phyloP scores from a whole-genome alignment of 2,329 filamentous ascomycete genomes.

The Sordariomycetes sp. region DNA sequence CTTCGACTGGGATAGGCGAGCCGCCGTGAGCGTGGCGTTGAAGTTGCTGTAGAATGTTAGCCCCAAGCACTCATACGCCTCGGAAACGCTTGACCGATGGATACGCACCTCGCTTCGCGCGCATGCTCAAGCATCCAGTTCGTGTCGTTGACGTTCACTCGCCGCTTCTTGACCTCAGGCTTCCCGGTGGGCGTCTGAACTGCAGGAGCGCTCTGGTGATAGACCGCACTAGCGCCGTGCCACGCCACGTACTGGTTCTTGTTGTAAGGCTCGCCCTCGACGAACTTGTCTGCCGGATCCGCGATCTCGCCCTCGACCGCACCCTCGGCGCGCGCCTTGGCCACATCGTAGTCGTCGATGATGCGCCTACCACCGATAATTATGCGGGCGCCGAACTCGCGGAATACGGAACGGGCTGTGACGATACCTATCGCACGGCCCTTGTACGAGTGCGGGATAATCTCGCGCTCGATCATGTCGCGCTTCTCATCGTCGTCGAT shows the following conservation, averaged over 20 bases:
- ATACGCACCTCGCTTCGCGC: slow-evolving; percentile 69
- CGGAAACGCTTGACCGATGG: no score
- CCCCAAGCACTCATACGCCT: not conserved
- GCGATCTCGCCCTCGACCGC: slow-evolving; percentile 81
- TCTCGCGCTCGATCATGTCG: slow-evolving; percentile 87
- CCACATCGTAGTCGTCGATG: slow-evolving; percentile 80
- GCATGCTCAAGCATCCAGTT: slow-evolving; percentile 98
- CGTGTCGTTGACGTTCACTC: slow-evolving; percentile 78
- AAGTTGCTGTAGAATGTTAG: slow-evolving; percentile 53
- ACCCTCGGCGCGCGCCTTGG: slow-evolving; percentile 64
- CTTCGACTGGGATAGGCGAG: slow-evolving; percentile 56
- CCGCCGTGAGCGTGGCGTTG: slow-evolving; percentile 62
- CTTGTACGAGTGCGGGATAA: slow-evolving; percentile 98
- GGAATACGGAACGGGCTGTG: slow-evolving; percentile 90
- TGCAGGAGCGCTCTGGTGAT: slow-evolving; percentile 71
- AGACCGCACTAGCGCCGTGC: slow-evolving; percentile 94
- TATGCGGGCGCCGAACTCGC: slow-evolving; percentile 91
- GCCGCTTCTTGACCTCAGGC: slow-evolving; percentile 70
- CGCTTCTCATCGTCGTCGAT: slow-evolving; percentile 95
- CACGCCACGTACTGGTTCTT: slow-evolving; percentile 98
- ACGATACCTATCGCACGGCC: slow-evolving; percentile 94
- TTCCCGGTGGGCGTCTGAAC: slow-evolving; percentile 70
- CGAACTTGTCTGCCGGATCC: slow-evolving; percentile 74
- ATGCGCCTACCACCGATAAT: slow-evolving; percentile 83
- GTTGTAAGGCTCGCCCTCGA: slow-evolving; percentile 82